A percentile compares a stretch with the other conserved stretches of the same genome.
Conservation (phyloP, 2,329 filamentous ascomycete genomes). For the Trichoderma sp. region DNA sequence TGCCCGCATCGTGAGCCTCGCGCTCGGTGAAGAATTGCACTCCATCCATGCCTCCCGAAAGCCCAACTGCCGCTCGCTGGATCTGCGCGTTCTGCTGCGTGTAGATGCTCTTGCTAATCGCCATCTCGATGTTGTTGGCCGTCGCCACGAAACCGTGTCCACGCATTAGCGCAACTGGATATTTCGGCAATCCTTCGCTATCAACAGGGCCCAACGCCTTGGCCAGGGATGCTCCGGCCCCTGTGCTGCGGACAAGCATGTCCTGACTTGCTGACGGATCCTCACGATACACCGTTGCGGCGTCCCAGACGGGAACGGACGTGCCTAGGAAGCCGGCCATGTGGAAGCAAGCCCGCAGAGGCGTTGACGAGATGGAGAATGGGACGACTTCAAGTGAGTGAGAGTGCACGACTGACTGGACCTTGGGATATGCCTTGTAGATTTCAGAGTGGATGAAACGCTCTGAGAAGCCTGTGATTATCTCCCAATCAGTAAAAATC, state of each 20-base stretch:
- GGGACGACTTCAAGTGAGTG: conserved; percentile 10
- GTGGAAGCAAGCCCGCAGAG: conserved; percentile 8
- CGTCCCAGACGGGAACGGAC: conserved; percentile 1
- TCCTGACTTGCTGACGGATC: background rate
- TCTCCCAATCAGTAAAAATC: background rate
- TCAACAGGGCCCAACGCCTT: background rate
- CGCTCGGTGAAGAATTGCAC: conserved; percentile 7
- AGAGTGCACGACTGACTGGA: conserved; percentile 2
- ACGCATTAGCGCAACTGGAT: conserved; percentile 10
- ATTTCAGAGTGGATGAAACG: conserved; percentile 11
- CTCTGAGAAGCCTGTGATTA: background rate
- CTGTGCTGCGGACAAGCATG: conserved; percentile 4
- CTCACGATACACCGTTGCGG: background rate
- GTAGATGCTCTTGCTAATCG: conserved; percentile 8
- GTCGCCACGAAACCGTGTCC: conserved; percentile 11
- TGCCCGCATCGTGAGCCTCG: conserved; percentile 1
- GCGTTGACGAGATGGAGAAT: background rate
- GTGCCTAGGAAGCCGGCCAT: conserved; percentile 10
- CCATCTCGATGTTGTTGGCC: conserved; percentile 10
- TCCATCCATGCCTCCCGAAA: background rate
- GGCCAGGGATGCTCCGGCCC: conserved; percentile 6
- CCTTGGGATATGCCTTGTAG: conserved; percentile 4
- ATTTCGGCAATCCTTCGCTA: background rate
- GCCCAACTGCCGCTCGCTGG: background rate
- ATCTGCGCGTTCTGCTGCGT: conserved; percentile 14